Conservation (phyloP, 2,329 filamentous ascomycete genomes). For the Cercospora nicotianae region DNA sequence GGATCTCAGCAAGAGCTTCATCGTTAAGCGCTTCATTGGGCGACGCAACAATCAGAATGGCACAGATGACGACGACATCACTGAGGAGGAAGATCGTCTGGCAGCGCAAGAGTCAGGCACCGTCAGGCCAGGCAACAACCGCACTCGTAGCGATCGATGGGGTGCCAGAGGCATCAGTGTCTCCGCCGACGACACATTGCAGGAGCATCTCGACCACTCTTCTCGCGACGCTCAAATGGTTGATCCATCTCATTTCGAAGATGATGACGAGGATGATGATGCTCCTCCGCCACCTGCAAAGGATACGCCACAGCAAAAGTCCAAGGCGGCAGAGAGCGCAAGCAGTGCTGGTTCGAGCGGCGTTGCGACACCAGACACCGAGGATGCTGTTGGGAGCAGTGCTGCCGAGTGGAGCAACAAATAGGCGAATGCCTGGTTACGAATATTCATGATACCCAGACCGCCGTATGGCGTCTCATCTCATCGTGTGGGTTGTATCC, state of each 20-base stretch:
- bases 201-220: slow-evolving; percentile 35
- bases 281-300: slow-evolving; percentile 40
- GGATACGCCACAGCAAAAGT: slow-evolving; percentile 17
- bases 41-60: slow-evolving; percentile 42
- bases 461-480: background rate
- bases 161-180: slow-evolving; percentile 60
- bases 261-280: slow-evolving; percentile 43
- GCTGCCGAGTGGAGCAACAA: slow-evolving; percentile 14
- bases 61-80: slow-evolving; percentile 50
- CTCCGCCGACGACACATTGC: slow-evolving; percentile 57
- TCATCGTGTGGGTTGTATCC: slow-evolving; percentile 7
- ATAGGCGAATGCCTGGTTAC: slow-evolving; percentile 15
- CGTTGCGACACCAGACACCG: slow-evolving; percentile 8
- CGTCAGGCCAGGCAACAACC: slow-evolving; percentile 26
- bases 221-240: slow-evolving; percentile 40
- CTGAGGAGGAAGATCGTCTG: slow-evolving; percentile 61
- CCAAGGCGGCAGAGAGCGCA: slow-evolving; percentile 19
- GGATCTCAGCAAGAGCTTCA: slow-evolving; percentile 80
- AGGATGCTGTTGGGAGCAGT: slow-evolving; percentile 11
- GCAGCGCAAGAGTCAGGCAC: slow-evolving; percentile 39
- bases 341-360: slow-evolving; percentile 31
- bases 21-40: slow-evolving; percentile 76
- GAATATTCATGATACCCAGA: slow-evolving; percentile 22
- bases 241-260: slow-evolving; percentile 51
- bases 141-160: slow-evolving; percentile 50